Percentiles rank a stretch among this genome's conserved stretches.
phyloP scores from a whole-genome alignment of 1,139 yeast species.

The Geotrichum histeridarum region DNA sequence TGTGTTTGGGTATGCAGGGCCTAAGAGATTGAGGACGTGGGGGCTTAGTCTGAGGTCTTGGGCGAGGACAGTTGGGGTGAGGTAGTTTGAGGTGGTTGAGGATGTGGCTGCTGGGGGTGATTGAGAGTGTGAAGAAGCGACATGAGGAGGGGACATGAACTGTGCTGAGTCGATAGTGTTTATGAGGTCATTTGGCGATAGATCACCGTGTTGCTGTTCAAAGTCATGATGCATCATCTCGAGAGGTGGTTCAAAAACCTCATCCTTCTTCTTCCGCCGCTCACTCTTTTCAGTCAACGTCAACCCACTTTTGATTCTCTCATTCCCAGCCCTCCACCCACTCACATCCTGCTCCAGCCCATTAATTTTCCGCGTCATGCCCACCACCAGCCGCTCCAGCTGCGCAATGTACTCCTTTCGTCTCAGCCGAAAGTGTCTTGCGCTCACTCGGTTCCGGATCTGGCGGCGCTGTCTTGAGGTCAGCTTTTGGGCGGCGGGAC shows the following conservation, averaged over 20 bases:
- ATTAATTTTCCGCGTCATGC: slow-evolving; percentile 27
- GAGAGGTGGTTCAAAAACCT: too few relatives aligned
- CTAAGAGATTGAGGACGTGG: neutral
- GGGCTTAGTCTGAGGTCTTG: neutral
- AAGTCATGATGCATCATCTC: too few relatives aligned
- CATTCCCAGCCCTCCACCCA: neutral
- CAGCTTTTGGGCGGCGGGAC: slow-evolving; percentile 33
- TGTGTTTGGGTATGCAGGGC: neutral
- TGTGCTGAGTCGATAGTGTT: too few relatives aligned
- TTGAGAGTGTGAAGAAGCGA: too few relatives aligned
- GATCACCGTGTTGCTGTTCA: too few relatives aligned
- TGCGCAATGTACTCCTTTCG: slow-evolving; percentile 35
- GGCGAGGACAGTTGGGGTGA: neutral
- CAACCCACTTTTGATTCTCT: too few relatives aligned
- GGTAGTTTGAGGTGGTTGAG: too few relatives aligned
- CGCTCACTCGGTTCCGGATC: slow-evolving; percentile 34
- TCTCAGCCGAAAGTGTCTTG: slow-evolving; percentile 35
- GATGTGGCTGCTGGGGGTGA: too few relatives aligned
- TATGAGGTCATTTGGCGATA: too few relatives aligned
- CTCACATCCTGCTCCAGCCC: slow-evolving; percentile 23
- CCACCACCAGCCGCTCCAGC: slow-evolving; percentile 30
- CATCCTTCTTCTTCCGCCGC: too few relatives aligned
- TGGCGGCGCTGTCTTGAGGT: slow-evolving; percentile 35
- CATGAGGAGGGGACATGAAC: too few relatives aligned
- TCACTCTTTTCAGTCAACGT: too few relatives aligned